Evolutionary conservation across 1,284 basidiomycete species (phyloP).

Genomic region (Pyrrhoderma noxium): DNA sequence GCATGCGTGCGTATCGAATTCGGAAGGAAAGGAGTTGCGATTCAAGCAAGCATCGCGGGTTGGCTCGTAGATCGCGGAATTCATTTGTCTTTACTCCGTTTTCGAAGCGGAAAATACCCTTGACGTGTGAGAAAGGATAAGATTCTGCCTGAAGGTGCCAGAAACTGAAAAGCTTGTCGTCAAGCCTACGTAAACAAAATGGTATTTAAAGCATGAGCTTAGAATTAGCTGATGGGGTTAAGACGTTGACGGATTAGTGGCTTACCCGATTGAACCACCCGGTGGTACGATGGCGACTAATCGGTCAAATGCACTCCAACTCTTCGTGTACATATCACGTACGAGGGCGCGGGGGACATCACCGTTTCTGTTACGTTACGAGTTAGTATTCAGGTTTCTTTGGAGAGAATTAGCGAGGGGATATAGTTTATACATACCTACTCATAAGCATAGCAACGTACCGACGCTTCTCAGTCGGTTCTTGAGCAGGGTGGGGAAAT

Average conservation of each 20-base stretch:
- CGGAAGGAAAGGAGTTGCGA: slow-evolving; percentile 71
- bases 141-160: slow-evolving; percentile 76
- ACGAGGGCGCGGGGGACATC: slow-evolving; percentile 79
- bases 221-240: slow-evolving; percentile 4
- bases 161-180: slow-evolving; percentile 82
- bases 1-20: slow-evolving; percentile 67
- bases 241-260: too few species aligned
- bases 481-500: slow-evolving; percentile 72
- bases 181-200: slow-evolving; percentile 44
- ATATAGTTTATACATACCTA: slow-evolving; percentile 37
- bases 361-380: slow-evolving; percentile 47
- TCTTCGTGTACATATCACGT: slow-evolving; percentile 84
- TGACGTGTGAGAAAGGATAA: slow-evolving; percentile 64
- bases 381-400: slow-evolving; percentile 14
- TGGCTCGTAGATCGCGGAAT: slow-evolving; percentile 77
- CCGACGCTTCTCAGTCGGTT: slow-evolving; percentile 58
- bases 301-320: slow-evolving; percentile 81
- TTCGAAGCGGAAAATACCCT: slow-evolving; percentile 82
- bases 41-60: slow-evolving; percentile 75
- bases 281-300: slow-evolving; percentile 79
- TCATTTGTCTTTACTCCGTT: slow-evolving; percentile 78
- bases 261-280: slow-evolving; percentile 78
- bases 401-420: not conserved
- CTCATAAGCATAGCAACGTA: slow-evolving; percentile 64
- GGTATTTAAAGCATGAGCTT: not conserved